phyloP scores from a whole-genome alignment of 257 asterid genomes.

The Linderniella brevidens region DNA sequence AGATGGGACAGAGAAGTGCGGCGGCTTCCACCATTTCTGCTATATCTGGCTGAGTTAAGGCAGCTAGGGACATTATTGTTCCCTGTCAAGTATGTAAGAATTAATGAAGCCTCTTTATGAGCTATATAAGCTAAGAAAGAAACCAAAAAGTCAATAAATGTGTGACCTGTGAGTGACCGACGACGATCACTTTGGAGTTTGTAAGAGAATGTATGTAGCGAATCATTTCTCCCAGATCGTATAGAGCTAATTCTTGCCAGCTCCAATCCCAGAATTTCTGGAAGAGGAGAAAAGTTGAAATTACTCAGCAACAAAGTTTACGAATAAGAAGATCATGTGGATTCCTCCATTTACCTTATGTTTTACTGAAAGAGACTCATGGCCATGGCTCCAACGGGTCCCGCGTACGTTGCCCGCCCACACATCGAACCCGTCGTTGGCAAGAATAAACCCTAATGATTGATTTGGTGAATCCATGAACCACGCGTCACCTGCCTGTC shows the following conservation, averaged over 20 bases:
- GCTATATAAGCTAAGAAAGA: background rate
- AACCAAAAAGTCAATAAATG: no score
- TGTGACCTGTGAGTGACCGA: slow-evolving; percentile 94
- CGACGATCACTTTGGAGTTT: slow-evolving; percentile 49
- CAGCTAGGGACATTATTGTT: slow-evolving; percentile 92
- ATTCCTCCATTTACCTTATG: no score
- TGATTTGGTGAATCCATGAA: slow-evolving; percentile 64
- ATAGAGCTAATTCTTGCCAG: slow-evolving; percentile 92
- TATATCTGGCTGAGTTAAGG: slow-evolving; percentile 74
- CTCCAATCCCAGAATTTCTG: slow-evolving; percentile 99
- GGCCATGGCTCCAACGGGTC: slow-evolving; percentile 99
- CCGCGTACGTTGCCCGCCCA: slow-evolving; percentile 99
- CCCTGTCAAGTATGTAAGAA: slow-evolving; percentile 37
- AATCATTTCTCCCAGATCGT: slow-evolving; percentile 76
- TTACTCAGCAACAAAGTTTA: no score
- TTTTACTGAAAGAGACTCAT: slow-evolving; percentile 41
- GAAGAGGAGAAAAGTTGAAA: background rate
- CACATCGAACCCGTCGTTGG: slow-evolving; percentile 82
- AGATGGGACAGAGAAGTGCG: slow-evolving; percentile 89
- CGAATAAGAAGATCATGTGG: no score
- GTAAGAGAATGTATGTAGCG: slow-evolving; percentile 43
- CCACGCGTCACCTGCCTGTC: slow-evolving; percentile 98
- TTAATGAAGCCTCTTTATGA: slow-evolving; percentile 3
- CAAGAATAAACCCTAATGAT: slow-evolving; percentile 92
- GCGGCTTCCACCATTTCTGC: slow-evolving; percentile 80